These are phyloP conservation scores for Rhodotorula kratochvilovae DNA, from an alignment of 768 basidiomycete species.

Conservation along the genomic window DNA sequence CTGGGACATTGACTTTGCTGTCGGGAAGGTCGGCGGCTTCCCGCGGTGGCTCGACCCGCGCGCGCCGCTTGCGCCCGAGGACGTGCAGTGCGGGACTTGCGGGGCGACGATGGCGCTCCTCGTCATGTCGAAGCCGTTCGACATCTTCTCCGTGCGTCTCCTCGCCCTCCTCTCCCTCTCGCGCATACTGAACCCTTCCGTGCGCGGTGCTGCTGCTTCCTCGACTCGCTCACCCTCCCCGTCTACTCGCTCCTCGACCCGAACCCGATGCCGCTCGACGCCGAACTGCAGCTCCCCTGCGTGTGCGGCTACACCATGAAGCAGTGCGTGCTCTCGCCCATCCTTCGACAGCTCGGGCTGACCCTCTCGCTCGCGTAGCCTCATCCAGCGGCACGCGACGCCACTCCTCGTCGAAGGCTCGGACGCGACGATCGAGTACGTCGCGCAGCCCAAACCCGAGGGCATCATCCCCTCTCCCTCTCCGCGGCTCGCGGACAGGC, in stretches of 20 bases:
- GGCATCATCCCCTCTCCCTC: not conserved
- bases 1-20: constrained; percentile 39
- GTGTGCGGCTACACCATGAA: constrained; percentile 16
- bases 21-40: constrained; percentile 39
- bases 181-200: not conserved
- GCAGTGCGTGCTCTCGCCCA: not conserved
- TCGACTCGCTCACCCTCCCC: constrained; percentile 37
- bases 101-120: constrained; percentile 26
- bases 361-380: not conserved
- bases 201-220: constrained; percentile 38
- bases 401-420: constrained; percentile 12
- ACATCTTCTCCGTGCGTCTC: constrained; percentile 25
- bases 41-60: constrained; percentile 40
- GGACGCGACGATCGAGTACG: constrained; percentile 28
- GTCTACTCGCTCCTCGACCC: constrained; percentile 36
- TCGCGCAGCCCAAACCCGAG: constrained; percentile 16
- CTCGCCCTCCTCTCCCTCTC: too few relatives aligned
- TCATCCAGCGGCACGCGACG: constrained; percentile 23
- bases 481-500: not conserved
- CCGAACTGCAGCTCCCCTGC: constrained; percentile 21
- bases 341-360: not conserved
- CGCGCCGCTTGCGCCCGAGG: constrained; percentile 15
- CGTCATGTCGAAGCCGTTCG: constrained; percentile 31
- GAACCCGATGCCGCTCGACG: constrained; percentile 24
- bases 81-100: constrained; percentile 30